Percentiles rank a stretch among this genome's conserved stretches.
Evolutionary conservation across 768 basidiomycete species (phyloP).

Genomic region (Suillus decipiens): DNA sequence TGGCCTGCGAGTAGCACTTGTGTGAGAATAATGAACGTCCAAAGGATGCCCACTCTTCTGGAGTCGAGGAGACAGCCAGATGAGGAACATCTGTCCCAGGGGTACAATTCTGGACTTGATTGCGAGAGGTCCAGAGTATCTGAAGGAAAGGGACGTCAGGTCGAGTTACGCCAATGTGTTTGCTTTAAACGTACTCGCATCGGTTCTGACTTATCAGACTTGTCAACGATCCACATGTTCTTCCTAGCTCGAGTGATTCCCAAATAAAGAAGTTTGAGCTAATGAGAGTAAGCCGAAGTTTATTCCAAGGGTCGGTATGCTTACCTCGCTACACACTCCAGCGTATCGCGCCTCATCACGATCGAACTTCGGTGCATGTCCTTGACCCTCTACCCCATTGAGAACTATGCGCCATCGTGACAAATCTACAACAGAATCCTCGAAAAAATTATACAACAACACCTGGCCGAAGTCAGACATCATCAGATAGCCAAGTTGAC

Average conservation of each 20-base stretch:
- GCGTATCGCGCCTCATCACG: slow-evolving; percentile 48
- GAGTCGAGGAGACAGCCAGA: slow-evolving; percentile 55
- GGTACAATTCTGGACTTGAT: slow-evolving; percentile 49
- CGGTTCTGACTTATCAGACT: slow-evolving; percentile 53
- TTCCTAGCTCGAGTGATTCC: slow-evolving; percentile 70
- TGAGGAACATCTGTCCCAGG: slow-evolving; percentile 51
- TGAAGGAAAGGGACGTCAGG: slow-evolving; percentile 23
- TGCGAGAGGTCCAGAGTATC: slow-evolving; percentile 51
- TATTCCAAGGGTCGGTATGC: slow-evolving; percentile 11
- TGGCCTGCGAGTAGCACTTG: slow-evolving; percentile 46
- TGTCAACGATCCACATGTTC: slow-evolving; percentile 72
- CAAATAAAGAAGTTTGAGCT: slow-evolving; percentile 72
- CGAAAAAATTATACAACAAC: slow-evolving; percentile 73
- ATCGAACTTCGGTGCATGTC: slow-evolving; percentile 46
- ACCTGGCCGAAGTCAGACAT: slow-evolving; percentile 45
- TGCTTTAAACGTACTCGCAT: slow-evolving; percentile 49
- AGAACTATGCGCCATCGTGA: slow-evolving; percentile 64
- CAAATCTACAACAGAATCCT: slow-evolving; percentile 52
- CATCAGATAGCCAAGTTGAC: no score
- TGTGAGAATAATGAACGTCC: slow-evolving; percentile 42
- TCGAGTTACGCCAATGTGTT: background rate
- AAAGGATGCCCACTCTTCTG: slow-evolving; percentile 46
- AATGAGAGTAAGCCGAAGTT: background rate
- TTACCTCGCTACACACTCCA: slow-evolving; percentile 58
- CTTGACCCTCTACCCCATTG: slow-evolving; percentile 36